Evolutionary conservation across 2,329 filamentous ascomycete species (phyloP), one percentile per base, ranked within the genome.

Genomic region (Cordyceps fumosorosea): DNA sequence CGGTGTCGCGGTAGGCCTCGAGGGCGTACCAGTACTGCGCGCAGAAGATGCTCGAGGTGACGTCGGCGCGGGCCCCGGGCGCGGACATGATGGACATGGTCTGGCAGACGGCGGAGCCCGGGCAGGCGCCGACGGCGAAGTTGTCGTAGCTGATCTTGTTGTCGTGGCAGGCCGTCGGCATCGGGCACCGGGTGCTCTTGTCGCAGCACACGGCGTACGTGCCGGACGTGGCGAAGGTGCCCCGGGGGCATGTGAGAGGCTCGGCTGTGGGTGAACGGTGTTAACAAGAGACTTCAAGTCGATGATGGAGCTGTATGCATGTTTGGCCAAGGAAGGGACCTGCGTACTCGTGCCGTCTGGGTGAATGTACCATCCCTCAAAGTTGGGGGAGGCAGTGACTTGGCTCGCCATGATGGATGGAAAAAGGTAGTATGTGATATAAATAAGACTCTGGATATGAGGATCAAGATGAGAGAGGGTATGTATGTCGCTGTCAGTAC

Each of bases 1-100:
- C 40, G 37, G 58, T 61, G 58, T 61, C 58, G 58, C 58, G 58
- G 32, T 54, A 61, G 16, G 50, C 58, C n/a, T 61, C 50, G 32
- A 54, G 7, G 42, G 58, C 58, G 26, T 48, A 55, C 58, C 58
- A 61, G 58, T 54, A 53, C 48, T 47, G 58, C 14, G 58, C 58
- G 58, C 58, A 61, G 20, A 61, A 61, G 26, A 61, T 61, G 58
- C 58, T 61, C 58, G 58, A 61, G 11, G 51, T 55, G 18, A 61
- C 37, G 40, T 54, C 50, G n/a, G 22, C 29, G 24, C 53, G 40
- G 50, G 51, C 58, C 4, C 58, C 58, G 26, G 58, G 58, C 1
- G 50, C 51, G 7, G 58, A 37, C 50, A 47, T 45, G 58, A 61
- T 55, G 58, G 58, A 61, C 58, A 61, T 61, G 50, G 58, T 61